Conservation (phyloP, 2,329 filamentous ascomycete species). For the Knoxdaviesia proteae region DNA sequence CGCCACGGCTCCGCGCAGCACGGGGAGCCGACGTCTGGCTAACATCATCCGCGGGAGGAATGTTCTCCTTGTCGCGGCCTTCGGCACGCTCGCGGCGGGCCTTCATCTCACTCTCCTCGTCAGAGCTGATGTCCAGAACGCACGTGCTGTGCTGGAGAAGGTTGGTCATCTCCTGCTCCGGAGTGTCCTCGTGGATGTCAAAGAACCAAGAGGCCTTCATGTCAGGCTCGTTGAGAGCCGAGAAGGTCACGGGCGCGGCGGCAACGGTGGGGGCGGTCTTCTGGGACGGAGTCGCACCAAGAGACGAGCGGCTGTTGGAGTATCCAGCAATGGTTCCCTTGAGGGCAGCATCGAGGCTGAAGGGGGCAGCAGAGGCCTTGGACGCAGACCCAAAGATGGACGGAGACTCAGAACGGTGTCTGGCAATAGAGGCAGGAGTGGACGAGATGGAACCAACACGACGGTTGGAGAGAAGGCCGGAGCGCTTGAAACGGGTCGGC, state of each 20-base stretch:
- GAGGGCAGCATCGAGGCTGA: conserved; percentile 69
- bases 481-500: conserved; percentile 48
- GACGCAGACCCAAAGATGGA: conserved; percentile 26
- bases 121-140: conserved; percentile 71
- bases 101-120: conserved; percentile 50
- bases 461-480: conserved; percentile 42
- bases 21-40: conserved; percentile 29
- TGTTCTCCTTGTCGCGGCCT: conserved; percentile 74
- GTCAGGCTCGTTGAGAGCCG: conserved; percentile 19
- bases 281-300: conserved; percentile 11
- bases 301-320: conserved; percentile 19
- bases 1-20: conserved; percentile 10
- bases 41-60: conserved; percentile 51
- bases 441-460: conserved; percentile 37
- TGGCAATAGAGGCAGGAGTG: background rate
- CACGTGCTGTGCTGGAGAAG: conserved; percentile 80
- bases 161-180: conserved; percentile 79
- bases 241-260: conserved; percentile 6
- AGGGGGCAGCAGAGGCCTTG: conserved; percentile 31
- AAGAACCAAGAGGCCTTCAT: conserved; percentile 64
- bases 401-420: conserved; percentile 46
- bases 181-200: conserved; percentile 81
- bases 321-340: conserved; percentile 52
- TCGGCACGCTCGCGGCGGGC: conserved; percentile 30
- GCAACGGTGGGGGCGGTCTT: conserved; percentile 7